These are phyloP conservation scores for Mycena chlorophos DNA, from an alignment of 768 basidiomycete species.

Conservation along the genomic window DNA sequence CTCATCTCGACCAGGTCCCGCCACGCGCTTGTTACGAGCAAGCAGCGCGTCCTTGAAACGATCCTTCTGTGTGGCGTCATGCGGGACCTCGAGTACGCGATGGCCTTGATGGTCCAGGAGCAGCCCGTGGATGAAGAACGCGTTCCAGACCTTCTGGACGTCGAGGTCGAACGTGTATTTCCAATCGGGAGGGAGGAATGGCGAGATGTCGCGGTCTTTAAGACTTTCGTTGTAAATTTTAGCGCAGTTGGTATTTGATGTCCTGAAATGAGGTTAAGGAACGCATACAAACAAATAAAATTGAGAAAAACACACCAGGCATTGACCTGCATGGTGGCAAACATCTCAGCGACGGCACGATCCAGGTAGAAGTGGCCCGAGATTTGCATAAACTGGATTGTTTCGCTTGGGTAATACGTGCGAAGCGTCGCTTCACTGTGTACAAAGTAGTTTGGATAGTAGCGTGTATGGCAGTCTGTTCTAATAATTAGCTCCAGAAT, in stretches of 20 bases:
- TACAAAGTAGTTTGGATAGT: constrained; percentile 31
- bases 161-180: constrained; percentile 9
- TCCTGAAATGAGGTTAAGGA: constrained; percentile 13
- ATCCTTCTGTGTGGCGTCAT: constrained; percentile 4
- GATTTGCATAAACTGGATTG: constrained; percentile 18
- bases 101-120: constrained; percentile 20
- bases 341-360: constrained; percentile 7
- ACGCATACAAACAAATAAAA: not conserved
- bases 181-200: constrained; percentile 18
- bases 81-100: constrained; percentile 16
- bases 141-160: constrained; percentile 28
- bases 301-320: constrained; percentile 5
- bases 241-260: constrained; percentile 32
- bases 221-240: constrained; percentile 29
- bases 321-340: constrained; percentile 13
- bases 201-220: not conserved
- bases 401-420: constrained; percentile 24
- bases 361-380: constrained; percentile 15
- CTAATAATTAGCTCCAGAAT: not conserved
- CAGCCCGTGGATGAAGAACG: constrained; percentile 26
- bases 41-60: constrained; percentile 7
- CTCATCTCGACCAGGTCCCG: constrained; percentile 18
- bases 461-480: constrained; percentile 30
- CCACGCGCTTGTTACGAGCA: constrained; percentile 19
- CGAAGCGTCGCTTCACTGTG: constrained; percentile 17